phyloP scores from a whole-genome alignment of 352 stramenopile species.

The Phytophthora agathidicida region DNA sequence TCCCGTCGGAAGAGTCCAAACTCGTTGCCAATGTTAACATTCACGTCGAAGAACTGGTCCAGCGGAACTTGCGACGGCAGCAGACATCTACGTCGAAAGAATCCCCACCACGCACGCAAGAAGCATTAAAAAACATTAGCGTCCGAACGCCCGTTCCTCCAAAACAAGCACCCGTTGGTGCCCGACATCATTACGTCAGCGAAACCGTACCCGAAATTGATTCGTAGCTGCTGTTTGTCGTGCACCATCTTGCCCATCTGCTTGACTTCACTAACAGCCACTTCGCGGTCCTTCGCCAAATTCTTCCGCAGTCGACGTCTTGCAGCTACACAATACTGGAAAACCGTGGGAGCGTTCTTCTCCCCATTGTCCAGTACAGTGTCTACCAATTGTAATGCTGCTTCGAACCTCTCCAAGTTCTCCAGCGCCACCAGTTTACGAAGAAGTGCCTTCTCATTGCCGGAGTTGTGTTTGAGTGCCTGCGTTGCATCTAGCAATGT shows the following conservation, averaged over 20 bases:
- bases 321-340: conserved; percentile 63
- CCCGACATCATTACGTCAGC: conserved; percentile 36
- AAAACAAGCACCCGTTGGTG: conserved; percentile 17
- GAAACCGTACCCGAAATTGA: conserved; percentile 85
- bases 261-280: conserved; percentile 51
- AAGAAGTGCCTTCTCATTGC: conserved; percentile 72
- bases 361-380: conserved; percentile 43
- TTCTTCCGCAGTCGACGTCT: conserved; percentile 61
- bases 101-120: conserved; percentile 9
- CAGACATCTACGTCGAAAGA: conserved; percentile 46
- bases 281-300: conserved; percentile 53
- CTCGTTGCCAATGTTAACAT: conserved; percentile 83
- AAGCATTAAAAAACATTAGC: conserved; percentile 12
- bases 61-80: conserved; percentile 60
- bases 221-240: conserved; percentile 75
- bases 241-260: conserved; percentile 81
- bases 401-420: conserved; percentile 84
- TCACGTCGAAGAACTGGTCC: conserved; percentile 62
- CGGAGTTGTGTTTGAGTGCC: conserved; percentile 55
- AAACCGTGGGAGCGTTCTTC: conserved; percentile 36
- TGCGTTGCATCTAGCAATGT: conserved; percentile 47
- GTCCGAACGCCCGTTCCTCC: conserved; percentile 7
- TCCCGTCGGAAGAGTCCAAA: conserved; percentile 80
- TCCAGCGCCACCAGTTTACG: conserved; percentile 68
- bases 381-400: conserved; percentile 53